Evolutionary conservation across 768 basidiomycete genomes (phyloP), one percentile per base, ranked within the genome.

Genomic region (Candolleomyces eurysporus): DNA sequence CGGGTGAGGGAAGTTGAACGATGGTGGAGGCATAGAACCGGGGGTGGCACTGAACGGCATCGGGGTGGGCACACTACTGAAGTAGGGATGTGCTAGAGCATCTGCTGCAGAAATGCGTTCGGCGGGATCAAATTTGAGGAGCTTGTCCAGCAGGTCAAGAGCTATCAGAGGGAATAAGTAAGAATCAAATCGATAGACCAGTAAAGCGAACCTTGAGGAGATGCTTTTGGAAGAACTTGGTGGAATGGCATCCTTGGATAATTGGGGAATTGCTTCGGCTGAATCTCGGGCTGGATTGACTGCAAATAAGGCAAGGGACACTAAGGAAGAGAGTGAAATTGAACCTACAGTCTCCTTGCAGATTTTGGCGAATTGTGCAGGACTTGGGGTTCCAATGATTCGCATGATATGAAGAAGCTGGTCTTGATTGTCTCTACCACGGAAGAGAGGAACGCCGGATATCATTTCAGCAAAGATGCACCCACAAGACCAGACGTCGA

Each of bases 401-500:
- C 95, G 85, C 89, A 98, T 96, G 71, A 99, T 99, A 68, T 96
- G 94, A 49, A 94, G 81, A n/a, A 99, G 80, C 72, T 99, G 97
- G 73, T 99, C 97, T 65, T 95, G 91, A 69, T 98, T 98, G 73
- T 98, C 97, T 64, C 96, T 81, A 21, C 97, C 97, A 65, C 96
- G 84, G 82, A 99, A 99, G 31, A 99, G 83, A 30, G 97, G 97
- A 5, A 95, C 90, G 1, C 97, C 97, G 19, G 92, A 89, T 62
- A 99, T 98, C 96, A 99, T 98, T 76, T 99, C 97, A 19, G 97
- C 96, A 72, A 99, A 97, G 71, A 99, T 99, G 72, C 97, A 98
- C 10, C 97, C 97, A 60, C 94, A 96, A 14, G 93, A 95, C 97
- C 97, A 99, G 54, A 98, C 91, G 72, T 99, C 97, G 67, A 99